Conservation (phyloP, 1,139 yeast genomes). For the Zygosaccharomyces sapae region DNA sequence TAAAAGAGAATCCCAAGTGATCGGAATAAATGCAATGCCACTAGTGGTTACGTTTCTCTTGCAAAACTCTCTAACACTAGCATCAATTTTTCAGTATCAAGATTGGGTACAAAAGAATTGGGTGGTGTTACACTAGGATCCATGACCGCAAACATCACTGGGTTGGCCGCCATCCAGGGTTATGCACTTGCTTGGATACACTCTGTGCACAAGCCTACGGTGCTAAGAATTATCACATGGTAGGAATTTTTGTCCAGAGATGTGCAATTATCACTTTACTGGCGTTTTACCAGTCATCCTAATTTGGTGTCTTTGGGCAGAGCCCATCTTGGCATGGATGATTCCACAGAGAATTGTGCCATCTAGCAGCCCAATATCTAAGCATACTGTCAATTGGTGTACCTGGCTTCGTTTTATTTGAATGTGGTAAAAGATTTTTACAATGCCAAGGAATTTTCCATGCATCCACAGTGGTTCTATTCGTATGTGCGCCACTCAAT, state of each 20-base stretch:
- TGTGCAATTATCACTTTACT: constrained; percentile 57
- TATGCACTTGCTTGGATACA: constrained; percentile 71
- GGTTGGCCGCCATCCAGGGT: constrained; percentile 71
- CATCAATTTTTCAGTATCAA: constrained; percentile 83
- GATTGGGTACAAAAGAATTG: constrained; percentile 71
- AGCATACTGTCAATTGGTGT: constrained; percentile 54
- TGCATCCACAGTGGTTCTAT: constrained; percentile 69
- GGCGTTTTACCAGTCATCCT: constrained; percentile 53
- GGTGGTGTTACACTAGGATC: constrained; percentile 71
- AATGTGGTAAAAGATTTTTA: constrained; percentile 64
- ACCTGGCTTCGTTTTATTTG: constrained; percentile 70
- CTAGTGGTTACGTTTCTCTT: constrained; percentile 67
- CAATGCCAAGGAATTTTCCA: constrained; percentile 79
- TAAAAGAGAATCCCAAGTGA: constrained; percentile 33
- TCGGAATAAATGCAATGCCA: constrained; percentile 48
- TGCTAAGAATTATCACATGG: constrained; percentile 56
- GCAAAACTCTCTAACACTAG: constrained; percentile 79
- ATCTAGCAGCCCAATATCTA: constrained; percentile 55
- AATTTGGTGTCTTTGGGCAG: constrained; percentile 55
- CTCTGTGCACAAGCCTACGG: constrained; percentile 77
- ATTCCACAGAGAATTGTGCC: constrained; percentile 52
- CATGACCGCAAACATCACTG: constrained; percentile 72
- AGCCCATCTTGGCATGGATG: constrained; percentile 42
- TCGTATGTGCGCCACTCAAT: constrained; percentile 68
- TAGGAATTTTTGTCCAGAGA: constrained; percentile 62